phyloP scores from a whole-genome alignment of 2,329 filamentous ascomycete genomes.

The Arthrobotrys sphaeroides region DNA sequence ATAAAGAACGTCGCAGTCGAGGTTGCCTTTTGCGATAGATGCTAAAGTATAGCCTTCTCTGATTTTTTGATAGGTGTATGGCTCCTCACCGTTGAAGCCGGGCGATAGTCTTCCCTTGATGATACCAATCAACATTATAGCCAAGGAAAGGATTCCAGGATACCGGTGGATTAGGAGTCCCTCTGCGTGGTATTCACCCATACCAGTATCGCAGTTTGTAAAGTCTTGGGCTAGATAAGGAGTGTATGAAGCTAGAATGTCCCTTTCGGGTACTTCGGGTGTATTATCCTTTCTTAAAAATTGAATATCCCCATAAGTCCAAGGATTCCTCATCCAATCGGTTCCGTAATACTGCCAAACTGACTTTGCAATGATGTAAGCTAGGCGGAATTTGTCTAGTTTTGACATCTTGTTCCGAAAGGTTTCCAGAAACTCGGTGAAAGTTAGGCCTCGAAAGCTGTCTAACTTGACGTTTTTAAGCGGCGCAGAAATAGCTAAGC shows the following conservation, averaged over 20 bases:
- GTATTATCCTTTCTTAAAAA: conserved; percentile 17
- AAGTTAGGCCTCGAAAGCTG: neutral
- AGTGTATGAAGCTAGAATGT: conserved; percentile 3
- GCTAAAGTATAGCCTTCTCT: conserved; percentile 6
- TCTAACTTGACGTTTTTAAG: neutral
- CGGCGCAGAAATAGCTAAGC: neutral
- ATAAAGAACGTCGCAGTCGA: conserved; percentile 34
- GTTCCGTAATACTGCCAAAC: conserved; percentile 49
- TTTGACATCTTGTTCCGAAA: conserved; percentile 8
- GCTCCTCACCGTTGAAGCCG: neutral
- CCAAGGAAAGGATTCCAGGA: conserved; percentile 18
- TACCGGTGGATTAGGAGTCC: conserved; percentile 22
- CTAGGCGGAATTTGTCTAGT: conserved; percentile 21
- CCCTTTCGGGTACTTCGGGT: neutral
- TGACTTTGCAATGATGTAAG: conserved; percentile 34
- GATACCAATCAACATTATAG: conserved; percentile 28
- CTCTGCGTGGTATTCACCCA: conserved; percentile 20
- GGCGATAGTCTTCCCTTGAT: conserved; percentile 2
- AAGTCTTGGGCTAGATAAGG: conserved; percentile 27
- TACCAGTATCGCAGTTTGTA: neutral
- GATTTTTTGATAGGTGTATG: conserved; percentile 2
- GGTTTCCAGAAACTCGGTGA: conserved; percentile 2
- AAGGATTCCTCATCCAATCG: conserved; percentile 43
- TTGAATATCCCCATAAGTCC: conserved; percentile 35
- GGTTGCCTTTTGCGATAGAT: neutral